A percentile compares a stretch with the other conserved stretches of the same genome.
Conservation (phyloP, 805 yeast species). For the Blastobotrys robertii region DNA sequence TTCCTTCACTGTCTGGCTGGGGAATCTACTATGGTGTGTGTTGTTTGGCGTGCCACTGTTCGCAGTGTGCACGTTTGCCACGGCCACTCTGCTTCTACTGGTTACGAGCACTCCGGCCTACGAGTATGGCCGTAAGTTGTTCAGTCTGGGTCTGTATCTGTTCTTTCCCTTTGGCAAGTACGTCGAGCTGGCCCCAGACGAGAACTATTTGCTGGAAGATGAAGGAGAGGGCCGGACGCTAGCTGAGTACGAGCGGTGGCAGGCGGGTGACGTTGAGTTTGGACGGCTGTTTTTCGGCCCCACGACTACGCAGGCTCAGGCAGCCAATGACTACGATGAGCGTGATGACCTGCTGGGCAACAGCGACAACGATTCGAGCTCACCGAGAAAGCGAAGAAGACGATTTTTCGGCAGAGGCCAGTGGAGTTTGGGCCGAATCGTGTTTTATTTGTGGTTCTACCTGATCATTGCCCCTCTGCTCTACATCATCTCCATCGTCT, state of each 20-base stretch:
- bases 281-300: constrained; percentile 78
- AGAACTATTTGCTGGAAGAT: constrained; percentile 77
- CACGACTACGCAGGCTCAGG: constrained; percentile 14
- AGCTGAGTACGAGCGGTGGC: constrained; percentile 83
- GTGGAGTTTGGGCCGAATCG: constrained; percentile 78
- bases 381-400: constrained; percentile 14
- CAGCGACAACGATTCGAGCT: background rate
- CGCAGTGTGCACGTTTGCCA: constrained; percentile 41
- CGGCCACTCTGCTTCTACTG: constrained; percentile 35
- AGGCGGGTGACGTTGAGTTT: constrained; percentile 57
- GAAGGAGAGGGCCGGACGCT: constrained; percentile 79
- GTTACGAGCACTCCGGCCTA: constrained; percentile 40
- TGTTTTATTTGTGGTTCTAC: constrained; percentile 66
- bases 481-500: constrained; percentile 40
- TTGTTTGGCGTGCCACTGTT: constrained; percentile 62
- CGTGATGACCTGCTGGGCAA: background rate
- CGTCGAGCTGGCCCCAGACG: constrained; percentile 67
- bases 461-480: constrained; percentile 59
- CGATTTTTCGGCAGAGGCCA: constrained; percentile 85
- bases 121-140: constrained; percentile 52
- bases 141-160: constrained; percentile 59
- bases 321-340: constrained; percentile 1
- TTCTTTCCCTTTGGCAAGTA: constrained; percentile 84
- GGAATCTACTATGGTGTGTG: constrained; percentile 64
- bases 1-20: constrained; percentile 50